A percentile compares a stretch with the other conserved stretches of the same genome.
These are phyloP conservation scores for Paramarasmius palmivorus DNA, from an alignment of 1,284 basidiomycete genomes.

Conservation along the genomic window DNA sequence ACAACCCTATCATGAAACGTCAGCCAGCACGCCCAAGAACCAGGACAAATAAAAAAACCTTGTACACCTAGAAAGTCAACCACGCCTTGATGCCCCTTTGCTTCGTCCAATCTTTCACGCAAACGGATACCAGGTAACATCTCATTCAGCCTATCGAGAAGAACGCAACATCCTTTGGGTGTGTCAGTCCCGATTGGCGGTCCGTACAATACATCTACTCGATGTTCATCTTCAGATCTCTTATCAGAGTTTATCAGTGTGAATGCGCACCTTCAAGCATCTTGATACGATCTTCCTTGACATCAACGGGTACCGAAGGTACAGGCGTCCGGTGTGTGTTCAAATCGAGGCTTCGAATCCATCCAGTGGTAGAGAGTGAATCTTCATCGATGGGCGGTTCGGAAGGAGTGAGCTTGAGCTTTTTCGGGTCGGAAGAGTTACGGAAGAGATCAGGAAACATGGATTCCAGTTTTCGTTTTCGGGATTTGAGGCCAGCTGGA, in stretches of 20 bases:
- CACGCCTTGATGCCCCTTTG: conserved; percentile 42
- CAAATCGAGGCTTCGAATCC: no score
- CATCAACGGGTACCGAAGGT: no score
- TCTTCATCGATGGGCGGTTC: no score
- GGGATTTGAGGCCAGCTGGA: neutral
- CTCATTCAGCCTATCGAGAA: conserved; percentile 38
- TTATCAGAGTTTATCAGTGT: no score
- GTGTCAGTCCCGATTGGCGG: conserved; percentile 44
- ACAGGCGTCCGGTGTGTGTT: no score
- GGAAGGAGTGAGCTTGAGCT: neutral
- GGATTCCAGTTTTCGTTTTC: conserved; percentile 3
- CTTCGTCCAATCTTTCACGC: conserved; percentile 35
- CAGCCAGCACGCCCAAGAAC: neutral
- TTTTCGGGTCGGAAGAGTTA: neutral
- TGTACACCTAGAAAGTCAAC: conserved; percentile 42
- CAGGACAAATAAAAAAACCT: conserved; percentile 29
- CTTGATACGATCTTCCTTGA: conserved; percentile 3
- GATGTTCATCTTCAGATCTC: no score
- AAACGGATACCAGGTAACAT: conserved; percentile 49
- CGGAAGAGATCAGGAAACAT: neutral
- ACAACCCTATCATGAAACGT: conserved; percentile 33
- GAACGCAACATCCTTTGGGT: conserved; percentile 32
- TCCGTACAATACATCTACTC: conserved; percentile 44
- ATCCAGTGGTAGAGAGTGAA: no score
- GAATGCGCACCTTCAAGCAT: conserved; percentile 11